Evolutionary conservation across 108 stramenopile species (phyloP).

Genomic region (Cylindrotheca closterium): DNA sequence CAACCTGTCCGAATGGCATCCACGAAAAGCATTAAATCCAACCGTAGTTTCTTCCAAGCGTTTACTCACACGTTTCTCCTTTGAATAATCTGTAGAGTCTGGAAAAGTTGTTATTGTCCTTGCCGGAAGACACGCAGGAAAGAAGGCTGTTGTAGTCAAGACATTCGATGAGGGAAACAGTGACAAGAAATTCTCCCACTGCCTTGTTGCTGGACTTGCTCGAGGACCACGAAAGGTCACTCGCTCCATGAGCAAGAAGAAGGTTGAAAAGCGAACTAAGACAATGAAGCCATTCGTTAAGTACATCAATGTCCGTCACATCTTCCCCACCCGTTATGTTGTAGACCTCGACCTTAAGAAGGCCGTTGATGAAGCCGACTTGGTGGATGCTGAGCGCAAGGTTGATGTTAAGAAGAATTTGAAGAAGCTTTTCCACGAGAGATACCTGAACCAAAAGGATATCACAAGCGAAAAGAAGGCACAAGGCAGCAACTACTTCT

Average conservation of each 20-base stretch:
- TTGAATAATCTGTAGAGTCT: conserved; percentile 51
- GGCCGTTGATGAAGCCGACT: conserved; percentile 89
- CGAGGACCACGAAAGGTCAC: conserved; percentile 97
- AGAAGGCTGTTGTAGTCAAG: conserved; percentile 99
- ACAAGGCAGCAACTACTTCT: conserved; percentile 92
- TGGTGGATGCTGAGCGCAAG: conserved; percentile 76
- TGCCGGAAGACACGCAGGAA: conserved; percentile 98
- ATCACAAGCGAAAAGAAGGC: conserved; percentile 97
- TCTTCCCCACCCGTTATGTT: conserved; percentile 99
- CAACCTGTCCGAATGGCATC: too few species aligned
- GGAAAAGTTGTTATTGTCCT: conserved; percentile 99
- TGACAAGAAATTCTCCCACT: conserved; percentile 96
- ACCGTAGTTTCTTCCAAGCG: too few species aligned
- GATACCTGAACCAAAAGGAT: conserved; percentile 90
- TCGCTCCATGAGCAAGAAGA: conserved; percentile 93
- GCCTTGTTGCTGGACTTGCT: conserved; percentile 96
- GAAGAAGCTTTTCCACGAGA: conserved; percentile 95
- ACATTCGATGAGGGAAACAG: conserved; percentile 94
- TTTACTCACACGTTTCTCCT: not conserved
- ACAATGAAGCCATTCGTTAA: conserved; percentile 99
- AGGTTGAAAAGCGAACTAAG: conserved; percentile 94
- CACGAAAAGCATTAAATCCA: too few species aligned
- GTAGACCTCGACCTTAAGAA: conserved; percentile 97
- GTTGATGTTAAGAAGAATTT: conserved; percentile 91
- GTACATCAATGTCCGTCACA: conserved; percentile 98